Base-by-base conservation (phyloP, 139 green algal genomes). In the Dunaliella primolecta region DNA sequence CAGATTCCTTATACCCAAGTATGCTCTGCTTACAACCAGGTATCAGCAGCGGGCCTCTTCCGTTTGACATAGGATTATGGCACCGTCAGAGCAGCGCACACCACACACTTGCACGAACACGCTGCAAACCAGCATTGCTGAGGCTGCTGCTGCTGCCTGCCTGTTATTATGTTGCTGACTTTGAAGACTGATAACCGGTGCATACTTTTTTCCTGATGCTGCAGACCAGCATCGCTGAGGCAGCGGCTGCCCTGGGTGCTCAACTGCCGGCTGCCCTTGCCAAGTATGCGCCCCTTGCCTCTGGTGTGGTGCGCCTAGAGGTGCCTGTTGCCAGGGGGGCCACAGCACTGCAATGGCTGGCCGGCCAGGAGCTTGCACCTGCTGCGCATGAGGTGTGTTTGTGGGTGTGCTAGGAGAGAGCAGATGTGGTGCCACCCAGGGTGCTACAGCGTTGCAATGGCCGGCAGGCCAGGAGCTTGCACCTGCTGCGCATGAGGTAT, bases 331-430 rank as follows among this genome's bases (percentile, higher is more conserved):
- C 85, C 2, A 75, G 84, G 3, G 84, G 84, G 21, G 86, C 76
- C 78, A 90, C 87, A 2, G 88, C 88, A 0, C 78, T 92, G 46
- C 86, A 85, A 23, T 93, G 90, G 90, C 86, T 93, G 57, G 57
- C 55, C 55, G 56, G 20, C 1, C 80, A 64, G 56, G 46, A 36
- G 72, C 7, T 33, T 7, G 72, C 72, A 20, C 30, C 72, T 7
- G 72, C 72, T 78, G 30, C 29, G 72, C 72, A 78, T 7, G 72
- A 33, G 30, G 29, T 33, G n/a, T n/a, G n/a, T n/a, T n/a, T n/a
- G n/a, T n/a, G n/a, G n/a, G n/a, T n/a, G n/a, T n/a, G n/a, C n/a
- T n/a, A n/a, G n/a, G n/a, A n/a, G n/a, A n/a, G n/a, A n/a, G n/a
- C n/a, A n/a, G n/a, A n/a, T n/a, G n/a, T n/a, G n/a, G n/a, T 0